phyloP scores from a whole-genome alignment of 2,329 filamentous ascomycete species.

The Onygenales sp. region DNA sequence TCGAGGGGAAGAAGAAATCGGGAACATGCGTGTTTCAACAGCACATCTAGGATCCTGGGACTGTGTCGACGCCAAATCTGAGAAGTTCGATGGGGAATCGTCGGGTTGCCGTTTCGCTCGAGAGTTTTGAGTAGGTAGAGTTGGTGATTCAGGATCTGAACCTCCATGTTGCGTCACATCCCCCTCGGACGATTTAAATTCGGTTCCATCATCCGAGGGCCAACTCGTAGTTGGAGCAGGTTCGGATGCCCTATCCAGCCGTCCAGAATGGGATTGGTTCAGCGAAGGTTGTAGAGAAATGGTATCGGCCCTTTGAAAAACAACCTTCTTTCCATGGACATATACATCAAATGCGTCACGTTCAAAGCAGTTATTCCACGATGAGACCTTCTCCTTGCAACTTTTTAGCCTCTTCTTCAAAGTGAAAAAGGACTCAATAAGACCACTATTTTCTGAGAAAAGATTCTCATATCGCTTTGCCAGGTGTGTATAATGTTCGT shows the following conservation, averaged over 20 bases:
- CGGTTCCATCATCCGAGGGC: neutral
- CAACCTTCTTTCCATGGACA: conserved; percentile 18
- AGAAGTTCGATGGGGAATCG: neutral
- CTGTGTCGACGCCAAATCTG: conserved; percentile 8
- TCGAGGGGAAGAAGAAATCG: conserved; percentile 9
- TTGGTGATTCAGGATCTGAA: neutral
- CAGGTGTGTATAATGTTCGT: conserved; percentile 13
- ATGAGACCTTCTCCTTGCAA: conserved; percentile 24
- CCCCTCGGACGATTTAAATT: neutral
- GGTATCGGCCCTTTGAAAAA: conserved; percentile 17
- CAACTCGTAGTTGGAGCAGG: neutral
- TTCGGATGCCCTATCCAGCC: neutral
- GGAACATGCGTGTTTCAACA: neutral
- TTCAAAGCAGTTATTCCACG: conserved; percentile 21
- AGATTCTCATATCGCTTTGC: conserved; percentile 23
- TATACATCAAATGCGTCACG: conserved; percentile 21
- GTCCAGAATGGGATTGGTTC: neutral
- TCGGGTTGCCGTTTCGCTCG: neutral
- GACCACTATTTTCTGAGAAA: conserved; percentile 21
- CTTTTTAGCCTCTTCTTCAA: conserved; percentile 23
- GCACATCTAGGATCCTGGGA: conserved; percentile 9
- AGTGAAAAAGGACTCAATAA: conserved; percentile 18
- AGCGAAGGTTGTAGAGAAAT: neutral
- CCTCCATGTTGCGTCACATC: neutral
- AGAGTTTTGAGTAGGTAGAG: neutral